These are phyloP conservation scores for Microcyclosporella mali DNA, from an alignment of 2,329 filamentous ascomycete species.

Conservation along the genomic window DNA sequence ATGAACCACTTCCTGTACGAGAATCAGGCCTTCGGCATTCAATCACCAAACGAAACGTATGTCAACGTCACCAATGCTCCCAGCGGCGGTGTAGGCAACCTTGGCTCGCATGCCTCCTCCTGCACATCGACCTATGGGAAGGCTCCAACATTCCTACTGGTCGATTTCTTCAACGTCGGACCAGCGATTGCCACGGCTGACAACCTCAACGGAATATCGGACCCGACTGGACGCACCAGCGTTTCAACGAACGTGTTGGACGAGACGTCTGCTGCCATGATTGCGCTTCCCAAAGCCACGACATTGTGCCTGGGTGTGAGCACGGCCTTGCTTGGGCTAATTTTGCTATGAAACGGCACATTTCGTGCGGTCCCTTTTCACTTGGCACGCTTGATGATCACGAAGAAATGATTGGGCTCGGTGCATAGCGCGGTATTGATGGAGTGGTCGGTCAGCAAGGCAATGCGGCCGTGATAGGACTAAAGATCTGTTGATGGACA, in stretches of 20 bases:
- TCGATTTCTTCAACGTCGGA: conserved; percentile 43
- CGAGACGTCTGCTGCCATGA: conserved; percentile 10
- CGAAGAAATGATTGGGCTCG: conserved; percentile 8
- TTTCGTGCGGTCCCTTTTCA: conserved; percentile 1
- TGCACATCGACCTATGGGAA: conserved; percentile 37
- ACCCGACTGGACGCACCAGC: conserved; percentile 9
- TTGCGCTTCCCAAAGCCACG: conserved; percentile 5
- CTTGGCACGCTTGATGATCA: conserved; percentile 9
- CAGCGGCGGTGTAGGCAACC: conserved; percentile 36
- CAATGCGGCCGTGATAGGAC: conserved; percentile 2
- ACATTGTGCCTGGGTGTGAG: conserved; percentile 12
- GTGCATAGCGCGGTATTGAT: conserved; percentile 8
- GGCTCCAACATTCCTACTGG: conserved; percentile 39
- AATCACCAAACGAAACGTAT: conserved; percentile 38
- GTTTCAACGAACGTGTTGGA: conserved; percentile 7
- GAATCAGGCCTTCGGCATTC: conserved; percentile 35
- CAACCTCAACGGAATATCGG: conserved; percentile 33
- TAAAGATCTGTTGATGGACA: conserved; percentile 1
- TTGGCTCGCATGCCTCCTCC: conserved; percentile 37
- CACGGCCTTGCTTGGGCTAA: conserved; percentile 13
- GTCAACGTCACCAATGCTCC: conserved; percentile 40
- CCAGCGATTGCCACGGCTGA: conserved; percentile 38
- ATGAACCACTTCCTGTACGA: conserved; percentile 46
- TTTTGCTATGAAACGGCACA: conserved; percentile 13
- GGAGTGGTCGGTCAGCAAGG: conserved; percentile 13